Percentiles rank a stretch among this genome's conserved stretches.
phyloP scores from a whole-genome alignment of 208 protist genomes.

The Strigomonas culicis region DNA sequence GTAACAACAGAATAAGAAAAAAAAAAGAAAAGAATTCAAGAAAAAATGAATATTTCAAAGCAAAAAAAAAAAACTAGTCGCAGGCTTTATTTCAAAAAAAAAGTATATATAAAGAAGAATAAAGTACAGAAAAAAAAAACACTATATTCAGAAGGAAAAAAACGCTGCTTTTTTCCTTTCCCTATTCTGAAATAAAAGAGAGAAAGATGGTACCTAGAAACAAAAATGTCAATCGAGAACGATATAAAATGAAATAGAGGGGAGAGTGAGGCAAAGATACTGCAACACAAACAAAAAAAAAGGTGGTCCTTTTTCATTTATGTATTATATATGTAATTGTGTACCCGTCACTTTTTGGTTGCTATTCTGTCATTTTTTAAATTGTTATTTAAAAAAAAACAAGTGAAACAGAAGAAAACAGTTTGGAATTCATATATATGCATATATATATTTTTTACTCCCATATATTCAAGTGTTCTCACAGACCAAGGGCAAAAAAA shows the following conservation, averaged over 20 bases:
- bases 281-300: background rate
- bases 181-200: background rate
- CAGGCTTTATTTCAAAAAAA: background rate
- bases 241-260: conserved; percentile 12
- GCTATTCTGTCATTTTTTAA: conserved; percentile 3
- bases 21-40: conserved; percentile 8
- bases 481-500: background rate
- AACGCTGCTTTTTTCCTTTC: background rate
- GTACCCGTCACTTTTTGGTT: conserved; percentile 2
- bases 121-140: background rate
- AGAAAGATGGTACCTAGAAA: background rate
- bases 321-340: background rate
- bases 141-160: background rate
- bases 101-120: conserved; percentile 7
- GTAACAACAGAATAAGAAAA: background rate
- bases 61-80: conserved; percentile 2
- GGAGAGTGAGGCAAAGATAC: conserved; percentile 4
- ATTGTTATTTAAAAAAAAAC: background rate
- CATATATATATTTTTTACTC: background rate
- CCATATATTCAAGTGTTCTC: background rate
- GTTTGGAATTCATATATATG: background rate
- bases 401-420: background rate
- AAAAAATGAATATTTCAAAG: conserved; percentile 4
- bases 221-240: background rate
- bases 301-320: background rate